These are phyloP conservation scores for Lasiodiplodia sp. DNA, from an alignment of 2,329 filamentous ascomycete species.

Conservation along the genomic window DNA sequence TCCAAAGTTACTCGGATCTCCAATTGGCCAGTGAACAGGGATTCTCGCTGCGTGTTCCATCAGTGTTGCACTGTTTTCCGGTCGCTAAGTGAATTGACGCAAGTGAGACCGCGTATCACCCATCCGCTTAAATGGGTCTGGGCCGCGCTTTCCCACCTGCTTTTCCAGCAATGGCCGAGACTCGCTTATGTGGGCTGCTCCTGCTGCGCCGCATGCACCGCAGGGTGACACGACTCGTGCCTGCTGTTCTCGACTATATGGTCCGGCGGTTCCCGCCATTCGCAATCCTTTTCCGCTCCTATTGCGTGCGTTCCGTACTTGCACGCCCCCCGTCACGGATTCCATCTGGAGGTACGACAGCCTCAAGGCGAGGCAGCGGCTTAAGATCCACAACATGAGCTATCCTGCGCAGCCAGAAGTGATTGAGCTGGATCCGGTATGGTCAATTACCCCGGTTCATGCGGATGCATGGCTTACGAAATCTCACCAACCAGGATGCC, in stretches of 20 bases:
- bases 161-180: neutral
- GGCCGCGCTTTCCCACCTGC: neutral
- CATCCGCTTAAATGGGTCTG: neutral
- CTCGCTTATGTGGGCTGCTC: neutral
- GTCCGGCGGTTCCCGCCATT: neutral
- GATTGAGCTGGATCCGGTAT: neutral
- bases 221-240: neutral
- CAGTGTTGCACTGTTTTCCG: neutral
- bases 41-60: no score
- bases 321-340: no score
- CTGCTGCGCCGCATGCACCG: neutral
- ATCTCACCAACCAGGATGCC: neutral
- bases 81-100: neutral
- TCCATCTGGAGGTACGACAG: neutral
- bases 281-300: neutral
- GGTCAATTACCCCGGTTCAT: neutral
- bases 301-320: neutral
- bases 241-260: neutral
- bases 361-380: neutral
- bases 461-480: neutral
- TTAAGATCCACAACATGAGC: neutral
- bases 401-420: neutral
- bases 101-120: neutral
- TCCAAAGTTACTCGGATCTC: neutral
- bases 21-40: neutral